These are phyloP conservation scores for Lactarius tabidus DNA, from an alignment of 768 basidiomycete species.

Conservation along the genomic window DNA sequence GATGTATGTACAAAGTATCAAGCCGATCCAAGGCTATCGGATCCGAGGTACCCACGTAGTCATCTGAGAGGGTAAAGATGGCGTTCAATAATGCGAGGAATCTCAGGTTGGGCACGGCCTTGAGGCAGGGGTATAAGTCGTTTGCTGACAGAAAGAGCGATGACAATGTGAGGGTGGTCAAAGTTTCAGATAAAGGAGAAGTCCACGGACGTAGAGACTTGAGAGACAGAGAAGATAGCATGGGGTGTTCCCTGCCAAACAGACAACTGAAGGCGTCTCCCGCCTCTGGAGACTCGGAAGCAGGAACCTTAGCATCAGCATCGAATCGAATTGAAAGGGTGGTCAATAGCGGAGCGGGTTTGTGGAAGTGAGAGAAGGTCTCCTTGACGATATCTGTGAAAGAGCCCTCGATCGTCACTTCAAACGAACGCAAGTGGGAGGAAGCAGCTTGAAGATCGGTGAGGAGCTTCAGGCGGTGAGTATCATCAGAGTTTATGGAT, in stretches of 20 bases:
- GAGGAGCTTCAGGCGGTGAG: conserved; percentile 5
- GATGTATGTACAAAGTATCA: conserved; percentile 9
- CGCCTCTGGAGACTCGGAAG: background rate
- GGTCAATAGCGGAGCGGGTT: conserved; percentile 2
- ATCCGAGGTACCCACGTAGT: background rate
- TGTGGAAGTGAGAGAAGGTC: background rate
- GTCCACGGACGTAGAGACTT: conserved; percentile 11
- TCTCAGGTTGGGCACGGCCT: conserved; percentile 11
- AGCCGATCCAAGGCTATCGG: conserved; percentile 12
- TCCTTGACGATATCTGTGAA: conserved; percentile 1
- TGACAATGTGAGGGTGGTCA: conserved; percentile 9
- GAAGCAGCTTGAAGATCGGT: conserved; percentile 6
- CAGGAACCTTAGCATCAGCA: background rate
- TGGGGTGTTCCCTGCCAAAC: conserved; percentile 1
- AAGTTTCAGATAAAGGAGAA: background rate
- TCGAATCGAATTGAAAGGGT: conserved; percentile 10
- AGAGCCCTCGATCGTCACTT: conserved; percentile 4
- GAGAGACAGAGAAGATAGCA: background rate
- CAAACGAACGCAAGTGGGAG: conserved; percentile 9
- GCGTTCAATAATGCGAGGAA: conserved; percentile 12
- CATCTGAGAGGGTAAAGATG: conserved; percentile 9
- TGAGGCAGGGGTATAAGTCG: conserved; percentile 12
- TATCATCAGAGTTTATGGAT: background rate
- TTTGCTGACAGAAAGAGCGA: conserved; percentile 14
- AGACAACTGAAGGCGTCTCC: conserved; percentile 4